Conservation (phyloP, 768 basidiomycete species). For the Agaricus subrufescens region DNA sequence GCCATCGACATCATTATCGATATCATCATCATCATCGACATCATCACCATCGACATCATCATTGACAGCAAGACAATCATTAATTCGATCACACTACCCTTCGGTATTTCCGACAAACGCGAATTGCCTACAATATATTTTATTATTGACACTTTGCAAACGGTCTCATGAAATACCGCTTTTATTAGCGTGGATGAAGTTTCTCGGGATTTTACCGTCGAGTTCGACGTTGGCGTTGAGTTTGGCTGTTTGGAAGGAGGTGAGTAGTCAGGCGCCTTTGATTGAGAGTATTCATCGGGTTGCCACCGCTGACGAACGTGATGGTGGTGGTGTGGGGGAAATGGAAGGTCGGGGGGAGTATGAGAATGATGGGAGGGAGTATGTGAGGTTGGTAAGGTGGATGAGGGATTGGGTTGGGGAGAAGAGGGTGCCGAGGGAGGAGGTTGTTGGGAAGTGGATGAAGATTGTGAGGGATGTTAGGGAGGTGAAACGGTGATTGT, state of each 20-base stretch:
- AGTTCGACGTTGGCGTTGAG: constrained; percentile 52
- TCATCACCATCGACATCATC: not conserved
- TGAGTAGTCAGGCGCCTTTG: constrained; percentile 55
- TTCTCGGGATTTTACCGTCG: constrained; percentile 48
- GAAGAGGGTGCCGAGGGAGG: constrained; percentile 36
- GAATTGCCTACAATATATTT: constrained; percentile 18
- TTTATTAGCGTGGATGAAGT: constrained; percentile 71
- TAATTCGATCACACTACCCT: constrained; percentile 11
- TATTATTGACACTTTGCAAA: constrained; percentile 12
- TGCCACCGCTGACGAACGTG: not conserved
- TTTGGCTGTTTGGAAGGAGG: constrained; percentile 70
- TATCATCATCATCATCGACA: too few species aligned
- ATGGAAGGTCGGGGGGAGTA: constrained; percentile 14
- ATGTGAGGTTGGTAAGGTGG: constrained; percentile 45
- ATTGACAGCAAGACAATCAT: not conserved
- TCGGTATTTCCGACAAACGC: constrained; percentile 4
- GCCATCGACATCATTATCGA: constrained; percentile 2
- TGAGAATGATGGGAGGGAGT: constrained; percentile 29
- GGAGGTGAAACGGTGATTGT: constrained; percentile 16
- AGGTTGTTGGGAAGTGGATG: constrained; percentile 29
- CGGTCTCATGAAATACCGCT: constrained; percentile 58
- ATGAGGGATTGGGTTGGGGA: constrained; percentile 54
- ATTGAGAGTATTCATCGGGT: constrained; percentile 36
- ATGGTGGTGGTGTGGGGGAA: constrained; percentile 12
- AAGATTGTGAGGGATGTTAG: constrained; percentile 26